Evolutionary conservation across 495 filamentous ascomycete species (phyloP), one percentile per base, ranked within the genome.

Genomic region (Xylaria longipes): DNA sequence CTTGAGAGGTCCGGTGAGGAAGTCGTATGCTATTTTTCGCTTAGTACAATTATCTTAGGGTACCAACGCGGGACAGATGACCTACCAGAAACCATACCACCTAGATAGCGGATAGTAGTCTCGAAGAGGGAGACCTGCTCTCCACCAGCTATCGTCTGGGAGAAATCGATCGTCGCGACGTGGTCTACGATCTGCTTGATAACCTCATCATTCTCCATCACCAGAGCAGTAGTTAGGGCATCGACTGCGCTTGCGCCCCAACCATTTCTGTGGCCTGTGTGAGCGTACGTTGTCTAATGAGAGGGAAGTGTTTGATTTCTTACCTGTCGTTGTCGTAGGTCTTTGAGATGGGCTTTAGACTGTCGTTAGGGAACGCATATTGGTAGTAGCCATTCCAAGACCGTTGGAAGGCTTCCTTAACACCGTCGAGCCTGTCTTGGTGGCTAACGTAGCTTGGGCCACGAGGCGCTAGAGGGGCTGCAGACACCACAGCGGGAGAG

Each of bases 201-300:
- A 43, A 92, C 88, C 46, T 91, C 85, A 22, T 83, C 81, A 29
- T 93, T 86, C 52, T 84, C 84, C 93, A 97, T 97, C 12, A 97
- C 81, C 48, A 94, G 80, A 0, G 93, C 94, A 0, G 94, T 97
- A 69, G 88, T 91, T 39, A 97, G 82, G 15, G 93, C 93, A 81
- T 97, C 94, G 17, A 96, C 87, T 7, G 93, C 92, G 50, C 88
- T 92, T 52, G 94, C 94, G 14, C 94, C 94, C 94, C 94, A 97
- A 72, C 91, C 91, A 77, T 95, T 96, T 69, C 94, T 94, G 43
- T 6, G 50, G 12, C 6, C 27, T 29, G 1, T 45, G 61, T 79
- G 66, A 71, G 61, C 62, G 31, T 41, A 71, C 60, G 33, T n/a
- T 0, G 22, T 25, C 37, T 29, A 33, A 9, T 7, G n/a, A 43